phyloP scores from a whole-genome alignment of 495 filamentous ascomycete genomes.

The Oidiodendron maius region DNA sequence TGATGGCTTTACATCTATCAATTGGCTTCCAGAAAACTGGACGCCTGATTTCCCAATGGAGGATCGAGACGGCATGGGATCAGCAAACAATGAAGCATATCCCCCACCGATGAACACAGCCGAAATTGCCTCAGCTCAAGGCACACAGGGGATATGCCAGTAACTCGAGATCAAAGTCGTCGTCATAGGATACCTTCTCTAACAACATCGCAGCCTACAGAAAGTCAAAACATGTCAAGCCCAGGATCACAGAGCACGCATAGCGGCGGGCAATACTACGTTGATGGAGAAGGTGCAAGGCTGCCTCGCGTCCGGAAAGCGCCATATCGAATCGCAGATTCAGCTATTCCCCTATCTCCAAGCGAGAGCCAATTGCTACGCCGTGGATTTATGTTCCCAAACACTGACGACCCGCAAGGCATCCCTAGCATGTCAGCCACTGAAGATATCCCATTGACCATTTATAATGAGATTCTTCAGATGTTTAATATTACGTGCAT shows the following conservation, averaged over 20 bases:
- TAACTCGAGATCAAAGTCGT: too few relatives aligned
- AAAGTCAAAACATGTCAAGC: constrained; percentile 1
- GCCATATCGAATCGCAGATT: constrained; percentile 13
- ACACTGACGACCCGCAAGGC: constrained; percentile 20
- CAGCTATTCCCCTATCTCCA: constrained; percentile 8
- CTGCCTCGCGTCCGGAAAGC: constrained; percentile 25
- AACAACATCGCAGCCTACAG: too few relatives aligned
- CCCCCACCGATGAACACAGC: too few relatives aligned
- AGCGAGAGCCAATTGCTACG: constrained; percentile 4
- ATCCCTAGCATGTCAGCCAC: constrained; percentile 11
- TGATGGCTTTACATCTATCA: constrained; percentile 16
- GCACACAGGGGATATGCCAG: too few relatives aligned
- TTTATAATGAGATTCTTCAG: constrained; percentile 30
- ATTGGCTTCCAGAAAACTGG: constrained; percentile 18
- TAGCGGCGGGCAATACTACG: constrained; percentile 29
- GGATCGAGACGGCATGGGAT: too few relatives aligned
- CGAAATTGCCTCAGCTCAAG: too few relatives aligned
- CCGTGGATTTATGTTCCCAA: constrained; percentile 15
- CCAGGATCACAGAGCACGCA: constrained; percentile 9
- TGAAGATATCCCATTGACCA: constrained; percentile 24
- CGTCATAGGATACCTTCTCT: too few relatives aligned
- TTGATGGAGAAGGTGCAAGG: constrained; percentile 30
- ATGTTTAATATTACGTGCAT: constrained; percentile 33
- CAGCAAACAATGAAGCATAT: too few relatives aligned
- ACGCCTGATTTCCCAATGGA: constrained; percentile 24